Evolutionary conservation across 306 rosid genomes (phyloP).

Genomic region (Lagenaria siceraria): DNA sequence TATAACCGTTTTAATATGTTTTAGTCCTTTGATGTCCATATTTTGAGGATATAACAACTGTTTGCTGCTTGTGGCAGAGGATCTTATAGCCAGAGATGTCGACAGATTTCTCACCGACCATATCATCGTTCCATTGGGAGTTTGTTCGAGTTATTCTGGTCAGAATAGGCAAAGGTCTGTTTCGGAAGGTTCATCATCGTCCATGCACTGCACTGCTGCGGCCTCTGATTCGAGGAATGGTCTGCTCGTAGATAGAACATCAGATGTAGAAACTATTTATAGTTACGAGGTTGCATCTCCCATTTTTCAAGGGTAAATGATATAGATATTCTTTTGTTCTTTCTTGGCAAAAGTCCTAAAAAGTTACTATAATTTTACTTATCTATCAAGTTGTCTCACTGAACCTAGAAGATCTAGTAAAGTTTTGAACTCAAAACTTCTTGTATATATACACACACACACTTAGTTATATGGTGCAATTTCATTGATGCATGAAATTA

Average conservation of each 20-base stretch:
- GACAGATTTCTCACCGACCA: constrained; percentile 14
- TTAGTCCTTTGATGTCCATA: not conserved
- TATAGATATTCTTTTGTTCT: not conserved
- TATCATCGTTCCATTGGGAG: constrained; percentile 18
- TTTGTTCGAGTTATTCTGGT: constrained; percentile 11
- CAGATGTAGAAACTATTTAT: constrained; percentile 13
- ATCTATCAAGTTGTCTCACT: not conserved
- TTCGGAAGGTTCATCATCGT: constrained; percentile 17
- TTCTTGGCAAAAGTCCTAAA: not conserved
- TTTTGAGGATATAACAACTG: not conserved
- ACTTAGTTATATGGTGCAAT: too few relatives aligned
- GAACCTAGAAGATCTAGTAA: not conserved
- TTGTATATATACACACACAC: not conserved
- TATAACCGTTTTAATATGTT: not conserved
- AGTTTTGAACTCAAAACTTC: not conserved
- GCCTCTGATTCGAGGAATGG: constrained; percentile 9
- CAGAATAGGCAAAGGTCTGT: constrained; percentile 10
- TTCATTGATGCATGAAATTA: too few relatives aligned
- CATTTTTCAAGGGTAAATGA: constrained; percentile 30
- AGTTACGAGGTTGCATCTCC: constrained; percentile 10
- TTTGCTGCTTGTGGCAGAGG: constrained; percentile 45
- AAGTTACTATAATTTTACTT: not conserved
- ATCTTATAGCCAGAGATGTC: constrained; percentile 46
- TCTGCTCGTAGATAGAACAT: constrained; percentile 13
- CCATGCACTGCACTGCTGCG: constrained; percentile 11